A percentile compares a stretch with the other conserved stretches of the same genome.
These are phyloP conservation scores for Malus hybrid DNA, from an alignment of 331 rosid genomes.

Conservation along the genomic window DNA sequence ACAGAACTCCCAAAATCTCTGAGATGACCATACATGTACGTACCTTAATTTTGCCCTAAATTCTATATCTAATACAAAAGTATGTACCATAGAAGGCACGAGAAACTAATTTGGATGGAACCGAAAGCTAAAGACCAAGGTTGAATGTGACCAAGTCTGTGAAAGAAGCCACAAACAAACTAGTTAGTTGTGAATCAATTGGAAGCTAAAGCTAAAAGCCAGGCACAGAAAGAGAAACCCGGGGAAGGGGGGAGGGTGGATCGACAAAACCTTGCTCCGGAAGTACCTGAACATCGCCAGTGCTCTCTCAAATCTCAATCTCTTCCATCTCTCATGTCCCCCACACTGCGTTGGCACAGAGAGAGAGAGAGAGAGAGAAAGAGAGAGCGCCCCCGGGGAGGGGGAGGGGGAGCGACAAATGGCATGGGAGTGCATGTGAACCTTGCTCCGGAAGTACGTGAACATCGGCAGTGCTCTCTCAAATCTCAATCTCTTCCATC, in stretches of 20 bases:
- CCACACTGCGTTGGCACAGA: too few species aligned
- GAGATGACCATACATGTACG: too few species aligned
- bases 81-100: too few species aligned
- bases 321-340: background rate
- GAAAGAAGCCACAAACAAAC: background rate
- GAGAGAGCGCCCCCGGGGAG: background rate
- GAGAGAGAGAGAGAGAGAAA: background rate
- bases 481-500: background rate
- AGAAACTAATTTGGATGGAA: too few species aligned
- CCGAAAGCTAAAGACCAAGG: background rate
- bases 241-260: background rate
- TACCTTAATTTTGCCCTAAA: too few species aligned
- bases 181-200: background rate
- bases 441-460: background rate
- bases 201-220: background rate
- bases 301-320: background rate
- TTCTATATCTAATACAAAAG: too few species aligned
- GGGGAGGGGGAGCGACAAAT: background rate
- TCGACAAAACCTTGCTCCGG: background rate
- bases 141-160: background rate
- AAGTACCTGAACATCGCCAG: background rate
- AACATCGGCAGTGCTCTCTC: too few species aligned
- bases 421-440: background rate
- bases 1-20: too few species aligned
- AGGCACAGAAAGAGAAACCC: background rate